Evolutionary conservation across 495 filamentous ascomycete genomes (phyloP), one percentile per base, ranked within the genome.

Genomic region (Aspergillus biplanus): DNA sequence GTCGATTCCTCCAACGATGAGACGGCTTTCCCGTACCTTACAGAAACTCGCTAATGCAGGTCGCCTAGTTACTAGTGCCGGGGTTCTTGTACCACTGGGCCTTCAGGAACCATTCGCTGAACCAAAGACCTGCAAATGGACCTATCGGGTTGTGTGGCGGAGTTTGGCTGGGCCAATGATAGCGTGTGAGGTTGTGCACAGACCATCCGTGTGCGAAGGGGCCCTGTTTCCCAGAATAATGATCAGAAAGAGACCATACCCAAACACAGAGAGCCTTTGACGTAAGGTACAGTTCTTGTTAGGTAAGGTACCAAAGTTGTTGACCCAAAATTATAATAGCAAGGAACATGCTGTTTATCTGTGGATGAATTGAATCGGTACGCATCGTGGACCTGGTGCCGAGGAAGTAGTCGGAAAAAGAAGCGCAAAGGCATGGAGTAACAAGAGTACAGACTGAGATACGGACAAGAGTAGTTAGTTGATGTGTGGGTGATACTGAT

Each of bases 91-190:
- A 11, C 39, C 39, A 12, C 39, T 11, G n/a, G 21, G 34, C n/a
- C 34, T 56, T 56, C 34, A 37, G 37, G 53, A 33, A 39, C 53
- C 12, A 37, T 37, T 56, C 16, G 33, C 52, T 39, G 39, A 44
- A 15, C 6, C 5, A 15, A 6, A 37, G 55, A 57, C 59, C 57
- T 52, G 53, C 54, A 53, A 48, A 33, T 52, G 52, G n/a, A 21
- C 39, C n/a, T 21, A 11, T 59, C 31, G 42, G 61, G 55, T 27
- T 53, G 47, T 58, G 58, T 63, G 62, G 61, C 60, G 59, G 53
- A 64, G 57, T 46, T 49, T 31, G 37, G 7, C 35, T 58, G 56
- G 33, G 5, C 66, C 66, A 68, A 65, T 68, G 0, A 50, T 5
- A 34, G n/a, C 5, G 27, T 9, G 21, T n/a, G 5, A 52, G 35